Evolutionary conservation across 768 basidiomycete genomes (phyloP).

Genomic region (Lentinula aciculospora): DNA sequence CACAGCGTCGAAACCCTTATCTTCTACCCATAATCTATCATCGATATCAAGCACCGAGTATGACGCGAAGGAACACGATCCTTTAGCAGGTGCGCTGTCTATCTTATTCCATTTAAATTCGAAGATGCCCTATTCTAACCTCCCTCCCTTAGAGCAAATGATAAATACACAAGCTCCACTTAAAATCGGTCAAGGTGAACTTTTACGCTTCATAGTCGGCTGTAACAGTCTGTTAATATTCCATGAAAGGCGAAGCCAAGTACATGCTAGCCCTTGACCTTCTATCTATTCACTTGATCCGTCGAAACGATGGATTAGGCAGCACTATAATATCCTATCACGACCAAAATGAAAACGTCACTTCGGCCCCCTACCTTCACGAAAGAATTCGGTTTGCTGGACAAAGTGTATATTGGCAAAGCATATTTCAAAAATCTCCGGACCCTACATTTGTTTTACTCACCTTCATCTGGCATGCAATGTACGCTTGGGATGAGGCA

Average conservation of each 20-base stretch:
- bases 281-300: conserved; percentile 43
- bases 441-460: conserved; percentile 56
- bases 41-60: conserved; percentile 8
- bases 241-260: not conserved
- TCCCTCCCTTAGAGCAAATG: not conserved
- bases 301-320: conserved; percentile 26
- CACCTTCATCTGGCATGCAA: conserved; percentile 50
- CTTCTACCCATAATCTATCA: conserved; percentile 16
- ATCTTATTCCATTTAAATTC: not conserved
- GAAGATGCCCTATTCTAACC: not conserved
- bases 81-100: not conserved
- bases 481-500: conserved; percentile 60
- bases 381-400: conserved; percentile 45
- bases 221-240: not conserved
- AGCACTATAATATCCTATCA: conserved; percentile 50
- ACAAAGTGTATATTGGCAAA: conserved; percentile 44
- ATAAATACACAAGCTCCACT: conserved; percentile 46
- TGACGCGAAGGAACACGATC: not conserved
- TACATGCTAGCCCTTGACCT: conserved; percentile 27
- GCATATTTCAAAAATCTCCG: conserved; percentile 29
- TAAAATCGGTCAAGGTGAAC: conserved; percentile 30
- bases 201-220: not conserved
- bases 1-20: conserved; percentile 9
- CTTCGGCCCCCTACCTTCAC: conserved; percentile 35
- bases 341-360: conserved; percentile 21